Evolutionary conservation across 208 protist species (phyloP), one percentile per base, ranked within the genome.

Genomic region (Lotmaria passim): DNA sequence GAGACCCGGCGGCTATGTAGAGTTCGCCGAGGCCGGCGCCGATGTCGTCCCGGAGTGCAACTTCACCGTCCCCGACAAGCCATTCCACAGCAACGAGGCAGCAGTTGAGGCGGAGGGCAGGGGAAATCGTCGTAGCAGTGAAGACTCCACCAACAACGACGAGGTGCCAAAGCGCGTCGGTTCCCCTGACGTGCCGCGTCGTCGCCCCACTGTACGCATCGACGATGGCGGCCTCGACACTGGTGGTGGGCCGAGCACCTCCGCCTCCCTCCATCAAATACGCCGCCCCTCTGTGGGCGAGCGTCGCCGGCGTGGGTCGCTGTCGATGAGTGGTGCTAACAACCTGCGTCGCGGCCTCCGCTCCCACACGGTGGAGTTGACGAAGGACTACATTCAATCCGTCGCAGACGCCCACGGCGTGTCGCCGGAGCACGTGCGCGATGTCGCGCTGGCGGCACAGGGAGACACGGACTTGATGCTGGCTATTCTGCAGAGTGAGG

Each of bases 391-490:
- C 36, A 38, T 90, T 33, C 47, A 87, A 60, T 56, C 34, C 11
- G 19, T 93, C 15, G 71, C 67, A 10, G 65, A 73, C 21, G 50
- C 55, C 36, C 88, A 83, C 47, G 65, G 52, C 7, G 77, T 85
- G 19, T 39, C 73, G n/a, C 57, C 61, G 23, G 72, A 55, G 12
- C 83, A 74, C 58, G 87, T 88, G 33, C 72, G 60, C 21, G 87
- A 93, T 14, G 76, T 93, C 4, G 82, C 79, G 23, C 64, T 90
- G 26, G 84, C 79, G 2, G 73, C 84, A 8, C 66, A 82, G 30
- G 84, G 87, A 23, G 82, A 93, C 34, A 79, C 71, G 2, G 78
- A 85, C 70, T 60, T 93, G 23, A 90, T 90, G 72, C n/a, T 69
- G 10, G 84, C 82, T 3, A 89, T 89, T 48, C 67, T 93, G 17